Percentiles rank a stretch among this genome's conserved stretches.
Evolutionary conservation across 2,329 filamentous ascomycete genomes (phyloP).

Genomic region (Ceratocystis eucalypticola): DNA sequence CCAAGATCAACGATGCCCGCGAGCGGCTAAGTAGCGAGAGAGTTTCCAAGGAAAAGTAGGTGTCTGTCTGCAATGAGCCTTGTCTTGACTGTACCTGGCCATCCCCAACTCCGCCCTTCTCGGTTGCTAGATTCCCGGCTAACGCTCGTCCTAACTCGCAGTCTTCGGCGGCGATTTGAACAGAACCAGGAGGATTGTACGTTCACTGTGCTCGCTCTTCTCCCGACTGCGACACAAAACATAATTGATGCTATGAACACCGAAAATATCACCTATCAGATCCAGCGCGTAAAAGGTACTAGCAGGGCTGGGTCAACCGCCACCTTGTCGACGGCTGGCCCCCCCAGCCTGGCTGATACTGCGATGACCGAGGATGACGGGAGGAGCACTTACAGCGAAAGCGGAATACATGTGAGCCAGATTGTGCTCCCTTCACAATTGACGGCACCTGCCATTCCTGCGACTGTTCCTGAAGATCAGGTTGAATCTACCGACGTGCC

Average conservation of each 20-base stretch:
- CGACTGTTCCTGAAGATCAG: constrained; percentile 24
- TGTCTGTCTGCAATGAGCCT: background rate
- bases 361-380: constrained; percentile 74
- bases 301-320: constrained; percentile 48
- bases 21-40: constrained; percentile 95
- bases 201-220: constrained; percentile 87
- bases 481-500: constrained; percentile 19
- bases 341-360: constrained; percentile 49
- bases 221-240: constrained; percentile 82
- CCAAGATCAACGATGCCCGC: constrained; percentile 81
- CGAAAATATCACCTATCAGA: constrained; percentile 80
- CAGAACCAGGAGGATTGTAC: constrained; percentile 99
- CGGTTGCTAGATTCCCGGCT: background rate
- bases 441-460: constrained; percentile 29
- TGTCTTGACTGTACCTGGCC: background rate
- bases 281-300: constrained; percentile 74
- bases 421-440: constrained; percentile 38
- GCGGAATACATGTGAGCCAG: constrained; percentile 73
- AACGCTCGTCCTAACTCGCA: constrained; percentile 28
- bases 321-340: constrained; percentile 40
- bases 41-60: constrained; percentile 89
- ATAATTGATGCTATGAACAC: constrained; percentile 80
- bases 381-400: constrained; percentile 65
- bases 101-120: too few species aligned
- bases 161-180: constrained; percentile 87